Conservation (phyloP, 352 stramenopile genomes). For the Bremia lactucae region DNA sequence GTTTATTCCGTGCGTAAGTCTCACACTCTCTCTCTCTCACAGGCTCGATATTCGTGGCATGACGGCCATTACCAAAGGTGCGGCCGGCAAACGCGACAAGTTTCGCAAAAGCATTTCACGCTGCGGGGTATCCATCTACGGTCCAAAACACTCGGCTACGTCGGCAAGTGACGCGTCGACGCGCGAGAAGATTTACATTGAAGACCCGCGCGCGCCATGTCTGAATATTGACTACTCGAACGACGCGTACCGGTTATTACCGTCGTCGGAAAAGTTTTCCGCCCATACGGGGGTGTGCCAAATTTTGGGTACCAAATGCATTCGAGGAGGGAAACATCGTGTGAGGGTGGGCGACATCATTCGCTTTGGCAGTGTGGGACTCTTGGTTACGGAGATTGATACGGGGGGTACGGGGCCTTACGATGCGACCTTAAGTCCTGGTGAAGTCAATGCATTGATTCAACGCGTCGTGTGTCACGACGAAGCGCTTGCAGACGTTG, state of each 20-base stretch:
- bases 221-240: slow-evolving; percentile 84
- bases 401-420: slow-evolving; percentile 54
- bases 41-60: slow-evolving; percentile 82
- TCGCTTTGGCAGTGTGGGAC: slow-evolving; percentile 69
- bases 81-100: slow-evolving; percentile 79
- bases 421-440: slow-evolving; percentile 58
- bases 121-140: slow-evolving; percentile 81
- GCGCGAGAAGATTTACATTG: slow-evolving; percentile 81
- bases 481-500: slow-evolving; percentile 60
- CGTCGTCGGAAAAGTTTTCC: slow-evolving; percentile 80
- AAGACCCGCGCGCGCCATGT: slow-evolving; percentile 71
- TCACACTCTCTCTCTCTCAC: neutral
- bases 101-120: slow-evolving; percentile 82
- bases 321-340: slow-evolving; percentile 72
- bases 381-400: slow-evolving; percentile 81
- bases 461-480: slow-evolving; percentile 77
- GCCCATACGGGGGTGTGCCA: slow-evolving; percentile 81
- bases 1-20: no score
- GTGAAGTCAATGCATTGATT: slow-evolving; percentile 72
- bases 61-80: slow-evolving; percentile 78
- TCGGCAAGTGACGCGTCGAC: slow-evolving; percentile 13
- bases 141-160: slow-evolving; percentile 59
- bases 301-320: slow-evolving; percentile 81
- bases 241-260: slow-evolving; percentile 75
- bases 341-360: slow-evolving; percentile 81